Base-by-base conservation (phyloP, 2,329 filamentous ascomycete species). In the Venturia nashicola region DNA sequence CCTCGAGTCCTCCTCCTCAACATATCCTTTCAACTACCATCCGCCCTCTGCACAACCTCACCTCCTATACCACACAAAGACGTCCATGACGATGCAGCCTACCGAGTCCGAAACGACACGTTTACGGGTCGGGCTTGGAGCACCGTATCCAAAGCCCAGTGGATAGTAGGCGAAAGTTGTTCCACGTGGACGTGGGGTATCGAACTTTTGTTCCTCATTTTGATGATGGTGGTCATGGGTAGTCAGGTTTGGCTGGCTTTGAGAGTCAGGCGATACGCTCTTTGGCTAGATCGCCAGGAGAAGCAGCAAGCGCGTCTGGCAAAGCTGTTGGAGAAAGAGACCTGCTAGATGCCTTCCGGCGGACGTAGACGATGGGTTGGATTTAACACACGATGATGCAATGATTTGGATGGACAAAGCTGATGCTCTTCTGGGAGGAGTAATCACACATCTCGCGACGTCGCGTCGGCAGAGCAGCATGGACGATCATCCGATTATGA, bases 1-100 rank as follows among this genome's bases (percentile, higher is more conserved):
- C 68, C 68, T 20, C 66, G 68, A 14, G 20, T 70, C 12, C 46
- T 68, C 27, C 62, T 70, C 39, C 62, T 68, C 60, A 44, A 65
- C 43, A 65, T 66, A n/a, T 42, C 54, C 5, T 34, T 48, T 51
- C 68, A 60, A 61, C 66, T 39, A 42, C 64, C 61, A 43, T 66
- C 51, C 32, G 51, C 51, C 51, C 27, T 57, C 6, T 57, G 51
- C 51, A 36, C 51, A 36, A 57, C 51, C 32, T 36, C 51, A 14
- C 27, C 51, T n/a, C 51, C 51, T 2, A 36, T 36, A 34, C 27
- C 51, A n/a, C 51, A 36, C 3, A 36, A 18, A 14, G 51, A 57
- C 11, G 36, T 48, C 12, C 60, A 43, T 43, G 34, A 62, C n/a
- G 60, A 62, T 20, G 43, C 12, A 16, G 60, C n/a, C 34, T 62